phyloP scores from a whole-genome alignment of 306 rosid genomes.

The Cicer judaicum region DNA sequence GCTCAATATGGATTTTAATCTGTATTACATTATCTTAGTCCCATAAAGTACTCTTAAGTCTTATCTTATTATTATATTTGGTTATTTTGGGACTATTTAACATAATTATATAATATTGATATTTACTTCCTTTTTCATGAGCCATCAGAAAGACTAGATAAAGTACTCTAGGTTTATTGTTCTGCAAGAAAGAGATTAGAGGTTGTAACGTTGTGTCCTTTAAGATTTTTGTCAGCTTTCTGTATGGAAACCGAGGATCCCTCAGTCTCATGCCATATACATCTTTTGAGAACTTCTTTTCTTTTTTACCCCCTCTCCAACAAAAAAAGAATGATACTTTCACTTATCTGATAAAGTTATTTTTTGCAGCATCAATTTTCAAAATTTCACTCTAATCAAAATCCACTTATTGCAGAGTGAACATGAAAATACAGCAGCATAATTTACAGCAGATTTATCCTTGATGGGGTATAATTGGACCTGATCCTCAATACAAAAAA shows the following conservation, averaged over 20 bases:
- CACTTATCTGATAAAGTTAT: not conserved
- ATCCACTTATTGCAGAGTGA: not conserved
- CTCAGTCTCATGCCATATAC: not conserved
- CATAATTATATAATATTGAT: no score
- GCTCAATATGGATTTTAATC: not conserved
- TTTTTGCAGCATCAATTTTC: not conserved
- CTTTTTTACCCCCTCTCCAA: not conserved
- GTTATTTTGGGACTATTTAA: not conserved
- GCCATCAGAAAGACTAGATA: not conserved
- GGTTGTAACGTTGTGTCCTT: not conserved
- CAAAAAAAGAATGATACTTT: not conserved
- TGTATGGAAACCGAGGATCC: slow-evolving; percentile 14
- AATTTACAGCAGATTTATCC: not conserved
- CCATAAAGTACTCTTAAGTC: not conserved
- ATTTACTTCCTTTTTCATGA: not conserved
- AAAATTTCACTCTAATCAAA: not conserved
- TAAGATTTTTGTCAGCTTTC: slow-evolving; percentile 5
- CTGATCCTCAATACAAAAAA: no score
- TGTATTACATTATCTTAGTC: not conserved
- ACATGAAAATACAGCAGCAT: not conserved
- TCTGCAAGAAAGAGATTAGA: not conserved
- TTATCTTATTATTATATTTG: slow-evolving; percentile 2
- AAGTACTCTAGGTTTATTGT: not conserved
- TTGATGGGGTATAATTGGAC: not conserved
- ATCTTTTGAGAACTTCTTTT: not conserved